phyloP scores from a whole-genome alignment of 495 filamentous ascomycete genomes.

The Pyrenula massariospora region DNA sequence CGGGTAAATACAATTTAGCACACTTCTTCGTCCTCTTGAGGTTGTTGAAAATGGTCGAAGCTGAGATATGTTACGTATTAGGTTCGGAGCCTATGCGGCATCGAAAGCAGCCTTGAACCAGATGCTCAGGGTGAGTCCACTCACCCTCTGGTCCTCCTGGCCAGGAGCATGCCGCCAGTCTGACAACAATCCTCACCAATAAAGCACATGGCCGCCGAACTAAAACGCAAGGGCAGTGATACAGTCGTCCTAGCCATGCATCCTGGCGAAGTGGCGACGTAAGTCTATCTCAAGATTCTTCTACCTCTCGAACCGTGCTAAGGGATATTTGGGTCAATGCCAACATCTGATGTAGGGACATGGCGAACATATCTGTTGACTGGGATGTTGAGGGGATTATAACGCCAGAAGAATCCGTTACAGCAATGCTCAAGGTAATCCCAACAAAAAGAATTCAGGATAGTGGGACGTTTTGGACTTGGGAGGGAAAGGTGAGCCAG shows the following conservation, averaged over 20 bases:
- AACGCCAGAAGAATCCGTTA: constrained; percentile 31
- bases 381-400: constrained; percentile 43
- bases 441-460: constrained; percentile 31
- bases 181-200: neutral
- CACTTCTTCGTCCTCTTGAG: no score
- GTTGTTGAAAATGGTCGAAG: no score
- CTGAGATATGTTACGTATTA: constrained; percentile 1
- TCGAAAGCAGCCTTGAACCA: constrained; percentile 50
- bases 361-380: constrained; percentile 30
- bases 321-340: no score
- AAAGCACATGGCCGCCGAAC: constrained; percentile 41
- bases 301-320: neutral
- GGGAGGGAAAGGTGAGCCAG: constrained; percentile 33
- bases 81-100: constrained; percentile 44
- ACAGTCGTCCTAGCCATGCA: constrained; percentile 42
- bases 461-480: constrained; percentile 44
- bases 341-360: constrained; percentile 21
- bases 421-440: constrained; percentile 38
- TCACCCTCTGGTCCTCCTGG: neutral
- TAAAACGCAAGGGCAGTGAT: constrained; percentile 29
- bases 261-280: constrained; percentile 44
- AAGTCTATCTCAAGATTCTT: constrained; percentile 6
- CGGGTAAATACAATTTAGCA: constrained; percentile 27
- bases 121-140: constrained; percentile 24
- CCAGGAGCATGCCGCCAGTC: neutral